A percentile compares a stretch with the other conserved stretches of the same genome.
Evolutionary conservation across 257 asterid species (phyloP).

Genomic region (Euphrasia confusa): DNA sequence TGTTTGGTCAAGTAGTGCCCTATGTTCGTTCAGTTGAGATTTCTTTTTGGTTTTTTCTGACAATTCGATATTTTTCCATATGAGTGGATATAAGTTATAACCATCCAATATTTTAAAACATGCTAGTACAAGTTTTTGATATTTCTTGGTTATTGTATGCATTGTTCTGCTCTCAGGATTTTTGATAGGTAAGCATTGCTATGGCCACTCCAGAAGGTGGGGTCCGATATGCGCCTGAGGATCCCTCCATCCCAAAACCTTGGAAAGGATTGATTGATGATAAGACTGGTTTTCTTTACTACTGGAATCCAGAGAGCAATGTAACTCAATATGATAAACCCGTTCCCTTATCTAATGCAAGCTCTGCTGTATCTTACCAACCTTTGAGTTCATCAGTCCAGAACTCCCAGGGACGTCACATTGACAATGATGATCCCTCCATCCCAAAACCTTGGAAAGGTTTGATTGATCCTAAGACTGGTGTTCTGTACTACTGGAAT

Average conservation of each 20-base stretch:
- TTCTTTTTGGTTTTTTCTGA: not conserved
- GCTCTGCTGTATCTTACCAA: slow-evolving; percentile 42
- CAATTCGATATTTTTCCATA: not conserved
- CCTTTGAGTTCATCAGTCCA: slow-evolving; percentile 59
- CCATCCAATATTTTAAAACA: not conserved
- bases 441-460: slow-evolving; percentile 98
- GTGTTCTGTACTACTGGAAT: slow-evolving; percentile 90
- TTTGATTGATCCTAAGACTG: slow-evolving; percentile 78
- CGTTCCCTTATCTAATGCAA: slow-evolving; percentile 33
- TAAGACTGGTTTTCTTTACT: slow-evolving; percentile 80
- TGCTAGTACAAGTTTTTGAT: not conserved
- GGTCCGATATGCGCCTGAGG: slow-evolving; percentile 89
- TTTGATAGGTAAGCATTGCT: slow-evolving; percentile 24
- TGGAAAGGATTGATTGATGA: slow-evolving; percentile 92
- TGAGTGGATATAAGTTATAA: not conserved
- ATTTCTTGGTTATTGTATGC: slow-evolving; percentile 6
- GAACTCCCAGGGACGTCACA: slow-evolving; percentile 39
- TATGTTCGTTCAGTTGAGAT: not conserved
- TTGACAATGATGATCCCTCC: slow-evolving; percentile 63
- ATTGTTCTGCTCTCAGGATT: slow-evolving; percentile 24
- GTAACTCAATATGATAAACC: slow-evolving; percentile 91
- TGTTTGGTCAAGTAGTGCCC: not conserved
- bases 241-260: slow-evolving; percentile 90
- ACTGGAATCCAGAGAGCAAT: slow-evolving; percentile 98
- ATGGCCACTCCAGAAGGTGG: slow-evolving; percentile 68